These are phyloP conservation scores for Tylopilus plumbeoviolaceoides DNA, from an alignment of 768 basidiomycete genomes.

Conservation along the genomic window DNA sequence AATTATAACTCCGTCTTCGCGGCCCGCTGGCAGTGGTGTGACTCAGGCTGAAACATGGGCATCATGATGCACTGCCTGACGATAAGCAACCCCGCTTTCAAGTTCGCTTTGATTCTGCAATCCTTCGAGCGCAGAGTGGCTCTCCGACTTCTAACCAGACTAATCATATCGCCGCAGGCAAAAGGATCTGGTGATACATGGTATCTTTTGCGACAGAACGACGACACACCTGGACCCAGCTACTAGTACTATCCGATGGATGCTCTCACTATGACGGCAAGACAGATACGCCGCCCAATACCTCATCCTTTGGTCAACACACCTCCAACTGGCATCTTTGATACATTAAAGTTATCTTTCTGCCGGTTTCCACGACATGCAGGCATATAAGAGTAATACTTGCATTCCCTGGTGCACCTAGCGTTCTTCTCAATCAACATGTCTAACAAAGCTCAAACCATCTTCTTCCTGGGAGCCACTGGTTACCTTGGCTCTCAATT, in stretches of 20 bases:
- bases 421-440: slow-evolving; percentile 1
- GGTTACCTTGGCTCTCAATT: slow-evolving; percentile 43
- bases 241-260: too few species aligned
- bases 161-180: too few species aligned
- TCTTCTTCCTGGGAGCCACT: slow-evolving; percentile 43
- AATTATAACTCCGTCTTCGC: too few species aligned
- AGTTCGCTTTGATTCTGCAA: too few species aligned
- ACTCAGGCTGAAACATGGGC: too few species aligned
- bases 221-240: not conserved
- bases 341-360: not conserved
- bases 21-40: too few species aligned
- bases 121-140: too few species aligned
- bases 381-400: not conserved
- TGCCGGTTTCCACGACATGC: slow-evolving; percentile 2
- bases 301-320: slow-evolving; percentile 4
- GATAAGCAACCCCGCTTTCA: too few species aligned
- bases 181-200: not conserved
- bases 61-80: too few species aligned
- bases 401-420: not conserved
- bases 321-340: not conserved
- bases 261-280: slow-evolving; percentile 3
- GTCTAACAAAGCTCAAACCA: slow-evolving; percentile 13
- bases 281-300: not conserved
- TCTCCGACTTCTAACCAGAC: too few species aligned
- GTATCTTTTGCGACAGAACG: not conserved